Base-by-base conservation (phyloP, 108 stramenopile species). In the Stephanodiscus triporus region DNA sequence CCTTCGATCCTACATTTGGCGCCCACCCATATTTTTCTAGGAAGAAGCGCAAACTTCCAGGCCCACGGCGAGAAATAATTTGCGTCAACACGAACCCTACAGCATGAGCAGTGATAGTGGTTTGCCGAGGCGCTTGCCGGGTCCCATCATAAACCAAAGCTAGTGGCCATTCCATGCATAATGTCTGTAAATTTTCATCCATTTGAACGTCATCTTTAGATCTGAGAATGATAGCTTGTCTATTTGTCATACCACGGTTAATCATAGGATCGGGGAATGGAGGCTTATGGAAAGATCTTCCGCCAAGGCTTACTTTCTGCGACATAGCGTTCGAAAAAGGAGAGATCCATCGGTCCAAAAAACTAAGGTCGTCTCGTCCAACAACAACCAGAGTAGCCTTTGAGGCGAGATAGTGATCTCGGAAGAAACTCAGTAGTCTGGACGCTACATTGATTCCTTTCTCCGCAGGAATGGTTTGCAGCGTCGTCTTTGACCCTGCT, bases 41-140 rank as follows among this genome's bases (percentile, higher is more conserved):
- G 26, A 89, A 76, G n/a, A 40, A 68, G 36, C 77, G 87, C 43
- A 92, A 81, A 50, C 86, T 88, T 11, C 89, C 92, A n/a, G 88
- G 87, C 40, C 89, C 89, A 42, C 84, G 71, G 11, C 89, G 72
- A 22, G 82, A 86, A 19, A 93, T 72, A n/a, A 91, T 85, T 63
- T 93, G 89, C 20, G 89, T 80, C 53, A 93, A 23, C 16, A 89
- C 63, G 72, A 88, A 93, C 2, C 84, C 89, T 20, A 93, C 80
- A 56, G 87, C 77, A 20, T 88, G 74, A 17, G 87, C 84, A 17
- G 85, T 81, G 11, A 91, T 88, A 13, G 49, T 36, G 16, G 43
- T 24, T 65, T 67, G 67, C 14, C 55, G 73, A 9, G 75, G 50
- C 26, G 78, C 13, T 50, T 68, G 58, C 51, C 65, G 58, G 14